Conservation (phyloP, 495 filamentous ascomycete genomes). For the Xylaria acuta region DNA sequence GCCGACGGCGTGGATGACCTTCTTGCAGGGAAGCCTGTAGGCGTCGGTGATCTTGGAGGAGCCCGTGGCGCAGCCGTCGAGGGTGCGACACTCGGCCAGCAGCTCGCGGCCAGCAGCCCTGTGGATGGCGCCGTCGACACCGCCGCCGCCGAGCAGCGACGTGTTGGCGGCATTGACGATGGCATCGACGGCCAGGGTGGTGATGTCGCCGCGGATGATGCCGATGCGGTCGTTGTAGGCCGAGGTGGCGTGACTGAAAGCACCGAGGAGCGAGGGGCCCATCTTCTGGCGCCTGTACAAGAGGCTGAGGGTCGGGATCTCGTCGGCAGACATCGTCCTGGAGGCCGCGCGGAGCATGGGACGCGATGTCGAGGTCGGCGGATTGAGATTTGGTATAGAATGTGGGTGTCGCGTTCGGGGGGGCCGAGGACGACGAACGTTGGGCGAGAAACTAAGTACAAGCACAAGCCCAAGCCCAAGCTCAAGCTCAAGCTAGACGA, state of each 20-base stretch:
- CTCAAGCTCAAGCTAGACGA: neutral
- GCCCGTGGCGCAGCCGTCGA: conserved; percentile 78
- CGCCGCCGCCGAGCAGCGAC: conserved; percentile 80
- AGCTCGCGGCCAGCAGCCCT: conserved; percentile 74
- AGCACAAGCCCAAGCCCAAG: neutral
- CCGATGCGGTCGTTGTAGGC: conserved; percentile 74
- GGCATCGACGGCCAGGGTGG: conserved; percentile 74
- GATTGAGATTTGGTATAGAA: neutral
- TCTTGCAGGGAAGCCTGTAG: conserved; percentile 74
- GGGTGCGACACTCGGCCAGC: conserved; percentile 68
- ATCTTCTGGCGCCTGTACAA: conserved; percentile 64
- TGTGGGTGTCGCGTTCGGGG: neutral
- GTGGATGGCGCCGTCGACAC: conserved; percentile 90
- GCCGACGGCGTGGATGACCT: conserved; percentile 90
- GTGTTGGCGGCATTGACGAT: conserved; percentile 95
- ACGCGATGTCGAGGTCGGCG: neutral
- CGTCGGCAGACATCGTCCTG: conserved; percentile 34
- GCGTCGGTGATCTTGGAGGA: conserved; percentile 82
- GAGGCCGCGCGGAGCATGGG: conserved; percentile 26
- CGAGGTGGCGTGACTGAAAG: conserved; percentile 31
- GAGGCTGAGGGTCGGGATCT: conserved; percentile 69
- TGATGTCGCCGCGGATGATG: conserved; percentile 81
- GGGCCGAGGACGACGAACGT: too few species aligned
- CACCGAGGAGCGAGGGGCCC: conserved; percentile 26
- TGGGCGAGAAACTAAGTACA: too few species aligned